These are phyloP conservation scores for Aegle marmelos DNA, from an alignment of 345 rosid genomes.

Conservation along the genomic window DNA sequence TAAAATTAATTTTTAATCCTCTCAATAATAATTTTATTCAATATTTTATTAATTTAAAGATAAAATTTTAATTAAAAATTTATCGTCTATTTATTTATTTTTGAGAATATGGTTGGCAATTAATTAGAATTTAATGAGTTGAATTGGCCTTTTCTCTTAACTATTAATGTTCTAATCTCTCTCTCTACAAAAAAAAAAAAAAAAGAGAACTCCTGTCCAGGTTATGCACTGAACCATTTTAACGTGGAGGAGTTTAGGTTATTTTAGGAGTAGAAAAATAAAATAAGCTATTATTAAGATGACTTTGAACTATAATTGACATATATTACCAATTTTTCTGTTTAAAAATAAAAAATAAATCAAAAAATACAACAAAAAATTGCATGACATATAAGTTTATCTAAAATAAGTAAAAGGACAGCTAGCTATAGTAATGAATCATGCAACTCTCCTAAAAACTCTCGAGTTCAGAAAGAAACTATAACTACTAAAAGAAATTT, in stretches of 20 bases:
- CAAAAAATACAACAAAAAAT: not conserved
- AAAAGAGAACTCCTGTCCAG: not conserved
- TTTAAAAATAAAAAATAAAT: not conserved
- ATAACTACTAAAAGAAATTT: not conserved
- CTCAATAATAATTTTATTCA: too few species aligned
- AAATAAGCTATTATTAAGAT: not conserved
- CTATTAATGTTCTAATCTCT: not conserved
- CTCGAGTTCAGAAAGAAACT: not conserved
- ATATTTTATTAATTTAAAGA: too few species aligned
- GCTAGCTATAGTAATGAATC: not conserved
- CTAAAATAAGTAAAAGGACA: not conserved
- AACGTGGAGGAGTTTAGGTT: not conserved
- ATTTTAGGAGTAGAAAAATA: not conserved
- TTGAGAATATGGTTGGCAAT: too few species aligned
- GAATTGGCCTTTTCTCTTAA: not conserved
- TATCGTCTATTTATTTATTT: too few species aligned
- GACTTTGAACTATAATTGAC: not conserved
- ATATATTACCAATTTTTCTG: not conserved
- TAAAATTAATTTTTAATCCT: too few species aligned
- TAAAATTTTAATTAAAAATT: too few species aligned
- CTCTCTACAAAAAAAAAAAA: not conserved
- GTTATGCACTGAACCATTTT: not conserved
- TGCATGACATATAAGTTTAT: not conserved
- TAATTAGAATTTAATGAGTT: too few species aligned
- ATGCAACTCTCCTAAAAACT: not conserved